Evolutionary conservation across 2,329 filamentous ascomycete genomes (phyloP), one percentile per base, ranked within the genome.

Genomic region (Neonectria hederae): DNA sequence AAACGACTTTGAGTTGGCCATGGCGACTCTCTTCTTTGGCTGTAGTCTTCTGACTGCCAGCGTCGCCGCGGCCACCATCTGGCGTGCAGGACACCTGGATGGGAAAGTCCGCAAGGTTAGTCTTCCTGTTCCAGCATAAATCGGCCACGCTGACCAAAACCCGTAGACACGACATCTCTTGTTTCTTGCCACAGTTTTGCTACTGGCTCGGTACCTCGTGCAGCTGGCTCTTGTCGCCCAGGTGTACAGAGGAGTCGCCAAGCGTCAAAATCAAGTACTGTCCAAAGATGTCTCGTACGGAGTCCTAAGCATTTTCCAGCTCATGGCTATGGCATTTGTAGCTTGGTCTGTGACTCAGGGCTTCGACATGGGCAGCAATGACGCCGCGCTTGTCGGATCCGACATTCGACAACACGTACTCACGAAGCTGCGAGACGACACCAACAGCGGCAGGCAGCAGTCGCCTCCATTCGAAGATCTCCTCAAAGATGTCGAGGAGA

Each of bases 1-100:
- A 35, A 67, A 32, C 3, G 32, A 55, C 7, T 66, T 67, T 32
- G 65, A 67, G 45, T 14, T 66, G 5, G 42, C 65, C 32, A 66
- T 59, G 28, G 54, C 48, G 4, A 55, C 52, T 0, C 19, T 65
- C 14, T 65, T 63, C 30, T 63, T 65, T 38, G 63, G 46, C 17
- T 67, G 59, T 17, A 63, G 59, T 35, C 59, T 67, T 11, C 21
- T 67, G 13, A 58, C 45, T 9, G 40, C 32, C 14, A 49, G n/a
- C 10, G 58, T 56, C 5, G 45, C 65, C 14, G 51, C 55, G 21
- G 42, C 32, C 24, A 56, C 63, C 35, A 49, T 66, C 13, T 30
- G 43, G 45, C 48, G 48, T 7, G 24, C 28, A n/a, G 8, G 14
- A 1, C 30, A 17, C 17, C 48, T 56, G 5, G 51, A 65, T 10